Evolutionary conservation across 1,284 basidiomycete genomes (phyloP), one percentile per base, ranked within the genome.

Genomic region (Melampsora medusae): DNA sequence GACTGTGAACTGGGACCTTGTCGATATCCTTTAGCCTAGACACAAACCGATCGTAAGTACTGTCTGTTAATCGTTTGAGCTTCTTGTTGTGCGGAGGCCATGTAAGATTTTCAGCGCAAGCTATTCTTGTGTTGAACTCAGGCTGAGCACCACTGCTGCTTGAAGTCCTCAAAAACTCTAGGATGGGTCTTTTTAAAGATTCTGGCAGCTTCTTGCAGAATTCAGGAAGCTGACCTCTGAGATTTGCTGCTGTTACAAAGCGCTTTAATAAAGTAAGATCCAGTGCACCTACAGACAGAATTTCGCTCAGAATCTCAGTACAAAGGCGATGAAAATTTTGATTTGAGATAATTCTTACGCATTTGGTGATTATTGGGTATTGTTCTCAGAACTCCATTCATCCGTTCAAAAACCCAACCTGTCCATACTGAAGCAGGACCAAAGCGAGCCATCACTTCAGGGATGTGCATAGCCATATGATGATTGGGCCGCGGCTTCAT

Each of bases 351-450:
- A n/a, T 35, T 3, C 59, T 61, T 14, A 61, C 59, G n/a, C 2
- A 61, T 28, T 22, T 61, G 59, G 14, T 33, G 25, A 22, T 17
- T 61, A 14, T 25, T 28, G 33, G 25, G 25, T 17, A 33, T 33
- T 14, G n/a, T 33, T 9, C n/a, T 7, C 9, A 61, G n/a, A 22
- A 33, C 59, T 14, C 59, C 59, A 22, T 61, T 61, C 3, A 22
- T 25, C 2, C 59, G 12, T 33, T 61, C 59, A 61, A 2, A 22
- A 2, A 33, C 59, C 59, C 59, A 61, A 9, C 7, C n/a, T 28
- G 59, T 61, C 59, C 59, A 61, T n/a, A 25, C 25, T 28, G 59
- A 33, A 33, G 59, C 59, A 22, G 59, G n/a, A 14, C 59, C 59
- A 61, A 61, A 61, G 12, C 7, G 59, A 6, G 59, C 59, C 25